Conservation (phyloP, 768 basidiomycete species). For the Phaeotremella skinneri region DNA sequence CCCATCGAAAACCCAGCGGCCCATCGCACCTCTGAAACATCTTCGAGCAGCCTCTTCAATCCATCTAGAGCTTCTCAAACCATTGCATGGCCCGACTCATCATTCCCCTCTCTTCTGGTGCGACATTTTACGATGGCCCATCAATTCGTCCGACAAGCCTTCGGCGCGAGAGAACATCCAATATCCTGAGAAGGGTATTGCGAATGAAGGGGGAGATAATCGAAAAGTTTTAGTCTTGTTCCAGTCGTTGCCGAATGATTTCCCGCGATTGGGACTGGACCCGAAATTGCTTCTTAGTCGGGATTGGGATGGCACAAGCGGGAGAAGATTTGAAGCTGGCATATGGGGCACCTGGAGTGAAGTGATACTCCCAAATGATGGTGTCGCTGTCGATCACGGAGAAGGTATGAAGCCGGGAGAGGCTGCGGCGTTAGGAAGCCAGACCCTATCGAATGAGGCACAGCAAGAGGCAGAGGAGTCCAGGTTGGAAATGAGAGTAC, state of each 20-base stretch:
- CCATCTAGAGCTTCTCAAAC: slow-evolving; percentile 3
- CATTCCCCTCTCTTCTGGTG: slow-evolving; percentile 21
- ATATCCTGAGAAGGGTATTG: background rate
- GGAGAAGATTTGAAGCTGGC: slow-evolving; percentile 18
- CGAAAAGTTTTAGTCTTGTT: slow-evolving; percentile 21
- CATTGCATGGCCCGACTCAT: slow-evolving; percentile 14
- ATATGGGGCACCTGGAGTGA: slow-evolving; percentile 26
- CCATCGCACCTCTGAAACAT: slow-evolving; percentile 12
- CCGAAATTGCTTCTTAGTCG: slow-evolving; percentile 15
- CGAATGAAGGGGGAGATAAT: background rate
- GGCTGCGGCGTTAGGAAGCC: too few relatives aligned
- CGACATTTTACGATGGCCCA: background rate
- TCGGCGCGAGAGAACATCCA: too few relatives aligned
- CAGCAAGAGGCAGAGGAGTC: too few relatives aligned
- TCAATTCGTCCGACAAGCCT: too few relatives aligned
- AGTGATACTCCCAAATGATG: slow-evolving; percentile 7
- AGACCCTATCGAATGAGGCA: too few relatives aligned
- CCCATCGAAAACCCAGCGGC: background rate
- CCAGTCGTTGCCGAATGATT: slow-evolving; percentile 23
- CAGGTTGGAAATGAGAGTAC: background rate
- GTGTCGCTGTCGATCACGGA: background rate
- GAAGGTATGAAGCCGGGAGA: slow-evolving; percentile 2
- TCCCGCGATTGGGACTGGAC: slow-evolving; percentile 30
- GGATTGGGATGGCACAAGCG: slow-evolving; percentile 13
- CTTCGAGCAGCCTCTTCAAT: slow-evolving; percentile 11